A percentile compares a stretch with the other conserved stretches of the same genome.
Evolutionary conservation across 306 rosid species (phyloP).

Genomic region (Pachyrhizus erosus): DNA sequence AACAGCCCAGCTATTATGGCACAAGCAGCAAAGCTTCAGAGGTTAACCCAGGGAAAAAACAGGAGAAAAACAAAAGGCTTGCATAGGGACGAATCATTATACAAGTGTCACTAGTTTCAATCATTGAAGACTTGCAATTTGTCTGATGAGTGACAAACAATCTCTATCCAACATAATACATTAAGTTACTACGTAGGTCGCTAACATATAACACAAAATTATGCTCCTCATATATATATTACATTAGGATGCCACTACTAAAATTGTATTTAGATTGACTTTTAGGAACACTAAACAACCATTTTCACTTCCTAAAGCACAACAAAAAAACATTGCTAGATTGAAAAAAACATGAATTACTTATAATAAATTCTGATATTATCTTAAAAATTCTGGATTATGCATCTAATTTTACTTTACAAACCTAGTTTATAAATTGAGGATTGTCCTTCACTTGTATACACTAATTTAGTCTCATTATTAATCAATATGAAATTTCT

Average conservation of each 20-base stretch:
- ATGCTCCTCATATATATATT: neutral
- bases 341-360: no score
- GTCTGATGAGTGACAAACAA: neutral
- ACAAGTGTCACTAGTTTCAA: neutral
- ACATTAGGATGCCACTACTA: neutral
- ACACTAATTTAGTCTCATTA: no score
- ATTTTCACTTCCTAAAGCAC: neutral
- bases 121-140: constrained; percentile 24
- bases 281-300: neutral
- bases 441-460: no score
- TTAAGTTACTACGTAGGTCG: neutral
- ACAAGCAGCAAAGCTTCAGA: neutral
- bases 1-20: neutral
- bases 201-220: neutral
- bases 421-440: no score
- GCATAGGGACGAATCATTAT: neutral
- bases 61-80: no score
- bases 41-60: neutral
- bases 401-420: no score
- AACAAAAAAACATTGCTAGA: neutral
- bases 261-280: neutral
- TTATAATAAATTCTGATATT: no score
- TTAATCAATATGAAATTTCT: no score
- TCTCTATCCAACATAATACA: neutral
- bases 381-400: no score